Percentiles rank a stretch among this genome's conserved stretches.
These are phyloP conservation scores for Phtheirospermum japonicum DNA, from an alignment of 257 asterid species.

Conservation along the genomic window DNA sequence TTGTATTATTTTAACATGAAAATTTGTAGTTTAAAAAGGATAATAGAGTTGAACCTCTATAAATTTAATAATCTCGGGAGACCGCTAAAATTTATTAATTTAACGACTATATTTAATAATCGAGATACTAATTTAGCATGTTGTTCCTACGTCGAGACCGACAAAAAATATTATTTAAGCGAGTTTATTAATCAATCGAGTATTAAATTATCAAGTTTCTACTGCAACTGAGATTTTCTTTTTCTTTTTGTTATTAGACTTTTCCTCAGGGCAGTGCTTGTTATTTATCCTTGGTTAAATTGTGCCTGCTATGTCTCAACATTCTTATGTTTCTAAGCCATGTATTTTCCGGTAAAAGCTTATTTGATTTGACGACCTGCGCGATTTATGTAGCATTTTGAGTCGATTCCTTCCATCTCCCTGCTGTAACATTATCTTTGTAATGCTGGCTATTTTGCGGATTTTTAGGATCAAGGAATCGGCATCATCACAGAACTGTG, in stretches of 20 bases:
- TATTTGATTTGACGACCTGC: background rate
- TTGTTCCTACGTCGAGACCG: too few species aligned
- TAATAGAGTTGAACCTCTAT: background rate
- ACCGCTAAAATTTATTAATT: too few species aligned
- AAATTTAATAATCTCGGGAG: too few species aligned
- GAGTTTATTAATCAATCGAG: too few species aligned
- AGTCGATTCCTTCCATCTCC: constrained; percentile 1
- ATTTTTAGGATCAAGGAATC: constrained; percentile 84
- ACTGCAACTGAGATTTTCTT: too few species aligned
- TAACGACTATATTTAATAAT: too few species aligned
- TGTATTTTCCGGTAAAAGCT: background rate
- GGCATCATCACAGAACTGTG: constrained; percentile 70
- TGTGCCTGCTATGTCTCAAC: background rate
- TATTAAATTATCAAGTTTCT: too few species aligned
- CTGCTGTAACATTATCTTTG: background rate
- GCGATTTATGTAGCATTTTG: background rate
- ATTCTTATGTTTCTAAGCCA: background rate
- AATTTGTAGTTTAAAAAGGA: background rate
- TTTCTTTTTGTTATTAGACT: background rate
- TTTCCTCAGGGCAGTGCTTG: background rate
- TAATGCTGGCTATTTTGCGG: background rate
- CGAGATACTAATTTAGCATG: too few species aligned
- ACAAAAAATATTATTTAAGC: too few species aligned
- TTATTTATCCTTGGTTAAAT: background rate
- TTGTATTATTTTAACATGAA: background rate